Percentiles rank a stretch among this genome's conserved stretches.
These are phyloP conservation scores for Populus euphratica DNA, from an alignment of 345 rosid species.

Conservation along the genomic window DNA sequence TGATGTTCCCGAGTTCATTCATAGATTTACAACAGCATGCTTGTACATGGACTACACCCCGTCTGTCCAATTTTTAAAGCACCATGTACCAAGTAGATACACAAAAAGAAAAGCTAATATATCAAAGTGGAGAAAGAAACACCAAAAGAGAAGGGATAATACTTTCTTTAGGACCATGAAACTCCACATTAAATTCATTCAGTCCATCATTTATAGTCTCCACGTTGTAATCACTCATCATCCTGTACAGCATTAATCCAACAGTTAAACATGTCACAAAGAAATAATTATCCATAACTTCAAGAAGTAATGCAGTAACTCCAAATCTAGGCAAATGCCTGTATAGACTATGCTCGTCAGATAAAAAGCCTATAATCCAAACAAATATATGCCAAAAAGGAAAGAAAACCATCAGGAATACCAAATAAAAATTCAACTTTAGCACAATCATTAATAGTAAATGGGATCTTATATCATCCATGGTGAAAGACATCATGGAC, in stretches of 20 bases:
- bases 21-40: neutral
- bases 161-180: constrained; percentile 80
- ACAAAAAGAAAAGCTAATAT: neutral
- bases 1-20: neutral
- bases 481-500: neutral
- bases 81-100: neutral
- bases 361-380: neutral
- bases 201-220: constrained; percentile 72
- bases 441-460: neutral
- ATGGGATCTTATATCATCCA: neutral
- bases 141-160: constrained; percentile 19
- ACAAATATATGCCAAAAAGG: neutral
- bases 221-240: constrained; percentile 76
- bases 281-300: constrained; percentile 6
- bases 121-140: constrained; percentile 5
- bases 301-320: neutral
- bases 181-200: constrained; percentile 65
- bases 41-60: neutral
- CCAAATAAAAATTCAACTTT: neutral
- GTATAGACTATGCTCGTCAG: neutral
- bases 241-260: constrained; percentile 43
- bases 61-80: neutral
- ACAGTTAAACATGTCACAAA: neutral
- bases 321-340: neutral
- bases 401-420: neutral